Conservation (phyloP, 176 grass and related monocot species). For the Juncus effusus region DNA sequence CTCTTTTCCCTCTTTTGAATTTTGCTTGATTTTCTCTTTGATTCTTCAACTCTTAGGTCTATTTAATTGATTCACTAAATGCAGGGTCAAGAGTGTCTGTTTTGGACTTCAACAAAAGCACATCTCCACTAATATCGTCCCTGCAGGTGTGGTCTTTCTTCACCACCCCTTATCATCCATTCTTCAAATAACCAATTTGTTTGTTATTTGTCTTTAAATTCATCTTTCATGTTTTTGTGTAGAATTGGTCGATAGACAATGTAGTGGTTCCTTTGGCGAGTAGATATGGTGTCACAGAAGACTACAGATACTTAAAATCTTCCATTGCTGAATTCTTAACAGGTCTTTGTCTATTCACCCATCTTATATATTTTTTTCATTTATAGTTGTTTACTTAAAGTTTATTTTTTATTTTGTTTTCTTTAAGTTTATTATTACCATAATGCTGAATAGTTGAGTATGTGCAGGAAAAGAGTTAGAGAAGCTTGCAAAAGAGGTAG, state of each 20-base stretch:
- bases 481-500: slow-evolving; percentile 60
- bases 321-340: slow-evolving; percentile 74
- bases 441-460: not conserved
- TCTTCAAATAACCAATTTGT: not conserved
- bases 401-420: not conserved
- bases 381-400: not conserved
- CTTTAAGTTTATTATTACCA: not conserved
- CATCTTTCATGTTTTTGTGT: slow-evolving; percentile 31
- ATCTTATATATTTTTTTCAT: not conserved
- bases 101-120: slow-evolving; percentile 96
- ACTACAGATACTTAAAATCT: slow-evolving; percentile 80
- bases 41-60: no score
- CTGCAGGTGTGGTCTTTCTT: slow-evolving; percentile 46
- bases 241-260: slow-evolving; percentile 87
- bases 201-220: not conserved
- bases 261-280: slow-evolving; percentile 73
- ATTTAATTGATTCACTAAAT: slow-evolving; percentile 9
- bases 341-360: slow-evolving; percentile 36
- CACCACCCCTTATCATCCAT: not conserved
- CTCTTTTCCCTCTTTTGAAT: not conserved
- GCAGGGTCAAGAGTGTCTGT: slow-evolving; percentile 81
- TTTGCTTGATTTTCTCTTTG: not conserved
- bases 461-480: slow-evolving; percentile 70
- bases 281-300: slow-evolving; percentile 58
- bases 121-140: slow-evolving; percentile 50